These are phyloP conservation scores for Lineolata rhizophorae DNA, from an alignment of 495 filamentous ascomycete genomes.

Conservation along the genomic window DNA sequence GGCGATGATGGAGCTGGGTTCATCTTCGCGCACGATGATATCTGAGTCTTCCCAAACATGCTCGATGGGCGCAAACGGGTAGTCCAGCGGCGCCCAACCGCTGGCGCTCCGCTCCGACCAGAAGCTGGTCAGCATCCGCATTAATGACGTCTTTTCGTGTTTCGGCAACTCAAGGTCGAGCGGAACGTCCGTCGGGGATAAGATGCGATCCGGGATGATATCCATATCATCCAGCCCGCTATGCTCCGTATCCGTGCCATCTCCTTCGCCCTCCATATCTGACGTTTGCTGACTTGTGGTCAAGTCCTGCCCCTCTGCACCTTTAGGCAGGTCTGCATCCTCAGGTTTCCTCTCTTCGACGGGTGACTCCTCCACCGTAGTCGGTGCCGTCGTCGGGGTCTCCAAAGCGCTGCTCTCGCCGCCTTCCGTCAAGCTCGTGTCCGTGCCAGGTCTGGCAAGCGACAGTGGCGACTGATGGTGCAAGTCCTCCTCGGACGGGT, in stretches of 20 bases:
- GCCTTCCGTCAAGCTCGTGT: slow-evolving; percentile 10
- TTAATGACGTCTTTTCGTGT: slow-evolving; percentile 72
- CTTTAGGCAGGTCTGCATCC: slow-evolving; percentile 17
- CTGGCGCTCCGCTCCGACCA: slow-evolving; percentile 96
- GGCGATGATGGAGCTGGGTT: slow-evolving; percentile 88
- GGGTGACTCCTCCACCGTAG: background rate
- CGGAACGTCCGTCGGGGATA: slow-evolving; percentile 31
- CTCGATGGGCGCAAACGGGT: slow-evolving; percentile 68
- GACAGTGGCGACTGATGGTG: slow-evolving; percentile 7
- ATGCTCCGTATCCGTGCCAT: slow-evolving; percentile 38
- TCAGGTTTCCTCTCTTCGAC: slow-evolving; percentile 2
- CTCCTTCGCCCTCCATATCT: slow-evolving; percentile 48
- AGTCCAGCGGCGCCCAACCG: slow-evolving; percentile 87
- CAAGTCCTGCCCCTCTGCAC: slow-evolving; percentile 24
- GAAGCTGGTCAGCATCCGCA: slow-evolving; percentile 91
- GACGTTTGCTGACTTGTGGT: too few species aligned
- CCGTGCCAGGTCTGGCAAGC: slow-evolving; percentile 15
- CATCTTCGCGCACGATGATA: slow-evolving; percentile 90
- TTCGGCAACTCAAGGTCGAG: slow-evolving; percentile 57
- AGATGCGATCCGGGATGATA: too few species aligned
- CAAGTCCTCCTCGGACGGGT: slow-evolving; percentile 45
- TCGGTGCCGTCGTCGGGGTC: slow-evolving; percentile 9
- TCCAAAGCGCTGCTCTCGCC: slow-evolving; percentile 8
- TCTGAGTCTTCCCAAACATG: slow-evolving; percentile 97
- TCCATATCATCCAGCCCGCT: slow-evolving; percentile 40